These are phyloP conservation scores for Pseudopithomyces maydicus DNA, from an alignment of 2,329 filamentous ascomycete genomes.

Conservation along the genomic window DNA sequence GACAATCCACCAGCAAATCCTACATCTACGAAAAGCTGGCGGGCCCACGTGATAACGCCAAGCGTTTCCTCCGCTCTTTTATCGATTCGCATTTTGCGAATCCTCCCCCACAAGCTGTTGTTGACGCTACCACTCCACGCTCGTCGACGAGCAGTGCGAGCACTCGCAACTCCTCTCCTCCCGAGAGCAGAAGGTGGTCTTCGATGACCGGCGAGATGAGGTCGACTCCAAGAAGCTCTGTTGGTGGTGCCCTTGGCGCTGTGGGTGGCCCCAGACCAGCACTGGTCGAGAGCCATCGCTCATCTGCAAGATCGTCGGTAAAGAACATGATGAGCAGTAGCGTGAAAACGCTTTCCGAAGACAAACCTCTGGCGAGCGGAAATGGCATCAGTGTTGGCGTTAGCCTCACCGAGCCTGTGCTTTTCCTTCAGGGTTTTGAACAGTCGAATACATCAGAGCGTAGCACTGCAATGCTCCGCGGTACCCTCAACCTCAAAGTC, in stretches of 20 bases:
- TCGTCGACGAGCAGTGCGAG: constrained; percentile 38
- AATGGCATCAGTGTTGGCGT: constrained; percentile 78
- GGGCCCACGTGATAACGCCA: constrained; percentile 55
- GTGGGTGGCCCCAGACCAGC: constrained; percentile 48
- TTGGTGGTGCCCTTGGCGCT: constrained; percentile 40
- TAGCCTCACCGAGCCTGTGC: constrained; percentile 75
- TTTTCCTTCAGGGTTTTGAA: constrained; percentile 81
- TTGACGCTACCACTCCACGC: constrained; percentile 22
- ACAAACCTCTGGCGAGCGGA: constrained; percentile 77
- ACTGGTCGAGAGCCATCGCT: constrained; percentile 47
- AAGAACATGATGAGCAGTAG: constrained; percentile 41
- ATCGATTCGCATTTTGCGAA: constrained; percentile 44
- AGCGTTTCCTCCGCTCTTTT: constrained; percentile 55
- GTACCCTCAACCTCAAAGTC: constrained; percentile 79
- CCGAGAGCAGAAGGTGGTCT: constrained; percentile 32
- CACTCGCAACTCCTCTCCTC: constrained; percentile 32
- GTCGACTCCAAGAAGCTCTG: constrained; percentile 46
- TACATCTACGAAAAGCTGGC: constrained; percentile 55
- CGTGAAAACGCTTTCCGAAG: constrained; percentile 46
- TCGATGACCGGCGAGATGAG: constrained; percentile 43
- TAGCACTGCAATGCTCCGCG: constrained; percentile 82
- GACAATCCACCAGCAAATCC: constrained; percentile 40
- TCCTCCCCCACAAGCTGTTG: constrained; percentile 25
- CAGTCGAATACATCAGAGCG: constrained; percentile 67
- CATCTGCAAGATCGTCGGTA: constrained; percentile 38